Evolutionary conservation across 768 basidiomycete genomes (phyloP), one percentile per base, ranked within the genome.

Genomic region (Trichaptum fuscoviolaceum): DNA sequence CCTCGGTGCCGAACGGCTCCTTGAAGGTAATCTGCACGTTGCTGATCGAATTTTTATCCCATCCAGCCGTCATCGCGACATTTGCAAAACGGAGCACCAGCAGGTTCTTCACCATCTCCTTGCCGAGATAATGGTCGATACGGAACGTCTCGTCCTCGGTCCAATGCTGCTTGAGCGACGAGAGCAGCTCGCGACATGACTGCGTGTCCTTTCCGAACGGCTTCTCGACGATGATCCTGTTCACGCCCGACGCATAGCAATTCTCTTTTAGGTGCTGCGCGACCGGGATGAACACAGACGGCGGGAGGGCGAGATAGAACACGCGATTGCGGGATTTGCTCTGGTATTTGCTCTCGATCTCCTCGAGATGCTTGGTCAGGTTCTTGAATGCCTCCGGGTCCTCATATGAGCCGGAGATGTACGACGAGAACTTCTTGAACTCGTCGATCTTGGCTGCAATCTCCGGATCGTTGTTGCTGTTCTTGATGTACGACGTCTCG

Each of bases 11-110:
- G 75, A 99, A 98, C 1, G 96, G 95, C 78, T 99, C 97, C 82
- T 99, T 99, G 87, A 99, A 98, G 18, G 95, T 97, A 79, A 99
- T 97, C 78, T 99, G 97, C 35, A 99, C 95, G 74, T 95, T 99
- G 79, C 86, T 88, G 81, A 99, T 91, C 67, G 88, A 93, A 77
- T 96, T 94, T 78, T 93, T 96, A 81, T 99, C 96, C 93, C 96
- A 97, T 52, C 87, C 85, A 30, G 93, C 87, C 69, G 87, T 87
- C 82, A 97, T 78, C 26, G 95, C 92, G 70, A 95, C 79, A 78
- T 99, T 99, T 69, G 94, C 96, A 73, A 99, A 99, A 35, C 96
- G 89, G 64, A 98, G 82, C 30, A 98, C 93, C 69, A 99, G 90
- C 65, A 99, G 77, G 78, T 99, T 99, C 84, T 99, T 99, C 75